phyloP scores from a whole-genome alignment of 495 filamentous ascomycete genomes.

The Aspergillus homomorphus region DNA sequence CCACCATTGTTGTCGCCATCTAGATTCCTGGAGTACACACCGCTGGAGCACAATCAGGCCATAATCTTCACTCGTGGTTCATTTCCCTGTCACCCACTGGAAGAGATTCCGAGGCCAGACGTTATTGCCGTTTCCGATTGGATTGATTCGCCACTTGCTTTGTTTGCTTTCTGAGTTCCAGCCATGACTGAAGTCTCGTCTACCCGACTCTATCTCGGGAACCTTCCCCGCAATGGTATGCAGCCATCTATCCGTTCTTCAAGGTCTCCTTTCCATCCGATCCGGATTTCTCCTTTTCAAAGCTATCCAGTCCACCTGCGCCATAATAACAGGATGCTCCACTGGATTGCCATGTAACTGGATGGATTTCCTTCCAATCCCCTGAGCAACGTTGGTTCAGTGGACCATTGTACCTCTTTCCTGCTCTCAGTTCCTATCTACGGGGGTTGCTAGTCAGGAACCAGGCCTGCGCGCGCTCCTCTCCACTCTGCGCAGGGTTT shows the following conservation, averaged over 20 bases:
- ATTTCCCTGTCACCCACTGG: not conserved
- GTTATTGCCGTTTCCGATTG: slow-evolving; percentile 1
- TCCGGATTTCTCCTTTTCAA: slow-evolving; percentile 18
- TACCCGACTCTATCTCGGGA: slow-evolving; percentile 94
- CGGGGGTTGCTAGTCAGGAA: slow-evolving; percentile 1
- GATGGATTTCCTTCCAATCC: slow-evolving; percentile 8
- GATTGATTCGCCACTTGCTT: not conserved
- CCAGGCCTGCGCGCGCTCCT: slow-evolving; percentile 4
- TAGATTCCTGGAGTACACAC: not conserved
- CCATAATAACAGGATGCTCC: slow-evolving; percentile 18
- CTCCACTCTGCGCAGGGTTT: slow-evolving; percentile 7
- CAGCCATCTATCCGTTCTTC: slow-evolving; percentile 37
- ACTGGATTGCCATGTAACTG: slow-evolving; percentile 15
- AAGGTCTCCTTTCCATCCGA: slow-evolving; percentile 18
- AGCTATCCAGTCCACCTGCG: slow-evolving; percentile 9
- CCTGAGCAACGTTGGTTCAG: slow-evolving; percentile 3
- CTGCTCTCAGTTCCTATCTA: not conserved
- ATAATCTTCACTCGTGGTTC: not conserved
- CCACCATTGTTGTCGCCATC: not conserved
- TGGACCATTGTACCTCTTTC: slow-evolving; percentile 4
- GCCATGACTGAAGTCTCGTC: slow-evolving; percentile 71
- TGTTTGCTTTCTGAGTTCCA: slow-evolving; percentile 12
- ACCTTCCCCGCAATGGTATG: slow-evolving; percentile 95
- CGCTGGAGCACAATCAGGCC: not conserved
- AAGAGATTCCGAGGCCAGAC: not conserved